Conservation (phyloP, 345 rosid species). For the Murraya koenigii region DNA sequence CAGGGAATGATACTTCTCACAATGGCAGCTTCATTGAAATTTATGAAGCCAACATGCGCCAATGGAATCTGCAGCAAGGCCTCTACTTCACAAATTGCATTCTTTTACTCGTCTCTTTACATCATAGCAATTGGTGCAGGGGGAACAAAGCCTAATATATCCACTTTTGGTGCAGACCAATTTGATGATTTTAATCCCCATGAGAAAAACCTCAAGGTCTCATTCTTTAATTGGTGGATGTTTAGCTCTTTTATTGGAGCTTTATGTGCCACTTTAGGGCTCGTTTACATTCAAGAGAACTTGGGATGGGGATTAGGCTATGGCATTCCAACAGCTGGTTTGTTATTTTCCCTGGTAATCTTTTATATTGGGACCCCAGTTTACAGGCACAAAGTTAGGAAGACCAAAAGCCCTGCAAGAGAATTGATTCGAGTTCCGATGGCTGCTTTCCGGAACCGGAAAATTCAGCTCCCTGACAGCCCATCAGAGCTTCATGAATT, state of each 20-base stretch:
- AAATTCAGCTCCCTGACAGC: slow-evolving; percentile 46
- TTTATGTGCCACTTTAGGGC: slow-evolving; percentile 67
- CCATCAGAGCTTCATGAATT: slow-evolving; percentile 61
- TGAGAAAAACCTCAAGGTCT: slow-evolving; percentile 67
- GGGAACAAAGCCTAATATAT: slow-evolving; percentile 90
- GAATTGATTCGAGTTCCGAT: slow-evolving; percentile 56
- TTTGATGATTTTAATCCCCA: slow-evolving; percentile 59
- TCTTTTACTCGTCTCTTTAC: slow-evolving; percentile 77
- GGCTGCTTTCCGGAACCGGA: slow-evolving; percentile 57
- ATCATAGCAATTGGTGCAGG: slow-evolving; percentile 82
- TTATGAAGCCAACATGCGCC: slow-evolving; percentile 56
- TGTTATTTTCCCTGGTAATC: slow-evolving; percentile 56
- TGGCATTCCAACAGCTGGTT: slow-evolving; percentile 77
- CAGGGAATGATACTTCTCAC: slow-evolving; percentile 92
- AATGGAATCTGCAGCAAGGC: slow-evolving; percentile 78
- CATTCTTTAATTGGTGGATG: slow-evolving; percentile 99
- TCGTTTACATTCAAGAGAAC: slow-evolving; percentile 89
- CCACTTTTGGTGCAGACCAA: slow-evolving; percentile 96
- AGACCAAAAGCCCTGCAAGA: slow-evolving; percentile 57
- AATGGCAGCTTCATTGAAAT: slow-evolving; percentile 64
- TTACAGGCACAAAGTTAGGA: slow-evolving; percentile 71
- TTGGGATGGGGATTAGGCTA: slow-evolving; percentile 90
- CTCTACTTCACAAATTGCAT: slow-evolving; percentile 51
- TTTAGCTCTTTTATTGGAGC: slow-evolving; percentile 84
- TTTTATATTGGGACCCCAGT: slow-evolving; percentile 81